phyloP scores from a whole-genome alignment of 2,329 filamentous ascomycete genomes.

The Beauveria sp. region DNA sequence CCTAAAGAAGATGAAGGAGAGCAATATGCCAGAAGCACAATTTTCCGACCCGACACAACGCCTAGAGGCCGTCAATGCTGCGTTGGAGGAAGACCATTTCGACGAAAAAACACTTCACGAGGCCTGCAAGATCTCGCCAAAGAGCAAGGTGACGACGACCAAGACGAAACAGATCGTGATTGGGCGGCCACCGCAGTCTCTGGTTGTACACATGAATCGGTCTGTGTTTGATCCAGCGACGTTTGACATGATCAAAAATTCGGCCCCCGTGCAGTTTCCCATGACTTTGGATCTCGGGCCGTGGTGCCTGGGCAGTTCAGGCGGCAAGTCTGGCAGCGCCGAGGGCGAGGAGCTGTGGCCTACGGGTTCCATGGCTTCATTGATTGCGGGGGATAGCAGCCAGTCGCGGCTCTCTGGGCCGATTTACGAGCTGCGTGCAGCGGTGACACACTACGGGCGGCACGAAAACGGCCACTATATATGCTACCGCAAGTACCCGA shows the following conservation, averaged over 20 bases:
- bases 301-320: constrained; percentile 69
- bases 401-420: constrained; percentile 47
- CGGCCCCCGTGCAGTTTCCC: constrained; percentile 71
- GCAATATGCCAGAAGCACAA: constrained; percentile 35
- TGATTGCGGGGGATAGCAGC: constrained; percentile 54
- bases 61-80: constrained; percentile 58
- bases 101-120: constrained; percentile 57
- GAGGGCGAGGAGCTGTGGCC: constrained; percentile 57
- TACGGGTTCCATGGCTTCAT: constrained; percentile 59
- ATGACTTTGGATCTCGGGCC: constrained; percentile 63
- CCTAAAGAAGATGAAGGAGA: constrained; percentile 31
- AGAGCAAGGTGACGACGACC: constrained; percentile 64
- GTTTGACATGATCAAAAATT: constrained; percentile 75
- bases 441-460: constrained; percentile 80
- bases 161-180: constrained; percentile 89
- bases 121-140: constrained; percentile 58
- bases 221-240: constrained; percentile 84
- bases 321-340: neutral
- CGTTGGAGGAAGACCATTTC: constrained; percentile 73
- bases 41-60: constrained; percentile 46
- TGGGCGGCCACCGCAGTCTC: constrained; percentile 68
- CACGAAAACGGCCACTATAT: constrained; percentile 97
- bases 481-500: constrained; percentile 70
- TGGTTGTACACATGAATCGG: constrained; percentile 84
- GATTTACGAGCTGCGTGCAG: constrained; percentile 72